Percentiles rank a stretch among this genome's conserved stretches.
Evolutionary conservation across 305 asterid species (phyloP).

Genomic region (Euphrasia arctica): DNA sequence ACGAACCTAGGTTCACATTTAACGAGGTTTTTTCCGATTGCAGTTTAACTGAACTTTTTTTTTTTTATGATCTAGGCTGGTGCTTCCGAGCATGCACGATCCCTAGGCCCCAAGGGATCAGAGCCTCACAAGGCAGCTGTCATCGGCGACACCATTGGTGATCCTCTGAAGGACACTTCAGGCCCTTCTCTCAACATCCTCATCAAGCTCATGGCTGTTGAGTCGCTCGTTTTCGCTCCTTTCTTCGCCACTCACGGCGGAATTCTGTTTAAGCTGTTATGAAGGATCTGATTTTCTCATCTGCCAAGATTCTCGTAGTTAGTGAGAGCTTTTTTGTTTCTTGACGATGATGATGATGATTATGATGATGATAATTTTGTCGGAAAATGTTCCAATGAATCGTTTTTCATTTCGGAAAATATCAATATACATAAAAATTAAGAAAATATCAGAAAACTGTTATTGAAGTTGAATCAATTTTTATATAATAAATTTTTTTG

Average conservation of each 20-base stretch:
- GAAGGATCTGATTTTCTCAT: constrained; percentile 4
- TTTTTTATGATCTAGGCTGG: constrained; percentile 55
- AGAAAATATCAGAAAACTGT: too few species aligned
- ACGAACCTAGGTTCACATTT: background rate
- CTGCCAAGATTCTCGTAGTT: constrained; percentile 25
- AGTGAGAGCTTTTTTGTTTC: constrained; percentile 22
- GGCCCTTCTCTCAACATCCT: constrained; percentile 89
- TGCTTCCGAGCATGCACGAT: constrained; percentile 70
- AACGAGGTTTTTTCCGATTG: background rate
- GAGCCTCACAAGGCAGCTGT: constrained; percentile 93
- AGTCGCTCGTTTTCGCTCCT: constrained; percentile 83
- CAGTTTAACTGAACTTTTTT: background rate
- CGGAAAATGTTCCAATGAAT: constrained; percentile 24
- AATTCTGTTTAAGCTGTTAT: constrained; percentile 57
- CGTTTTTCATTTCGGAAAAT: background rate
- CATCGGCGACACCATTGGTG: constrained; percentile 84
- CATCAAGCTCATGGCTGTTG: constrained; percentile 91
- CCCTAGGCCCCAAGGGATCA: constrained; percentile 83
- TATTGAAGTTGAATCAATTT: too few species aligned
- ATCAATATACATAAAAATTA: too few species aligned
- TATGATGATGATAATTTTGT: constrained; percentile 35
- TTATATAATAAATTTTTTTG: too few species aligned
- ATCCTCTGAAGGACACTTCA: constrained; percentile 82
- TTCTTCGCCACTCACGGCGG: constrained; percentile 87
- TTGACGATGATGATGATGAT: constrained; percentile 28